Evolutionary conservation across 176 grass and related monocot species (phyloP).

Genomic region (Lolium rigidum): DNA sequence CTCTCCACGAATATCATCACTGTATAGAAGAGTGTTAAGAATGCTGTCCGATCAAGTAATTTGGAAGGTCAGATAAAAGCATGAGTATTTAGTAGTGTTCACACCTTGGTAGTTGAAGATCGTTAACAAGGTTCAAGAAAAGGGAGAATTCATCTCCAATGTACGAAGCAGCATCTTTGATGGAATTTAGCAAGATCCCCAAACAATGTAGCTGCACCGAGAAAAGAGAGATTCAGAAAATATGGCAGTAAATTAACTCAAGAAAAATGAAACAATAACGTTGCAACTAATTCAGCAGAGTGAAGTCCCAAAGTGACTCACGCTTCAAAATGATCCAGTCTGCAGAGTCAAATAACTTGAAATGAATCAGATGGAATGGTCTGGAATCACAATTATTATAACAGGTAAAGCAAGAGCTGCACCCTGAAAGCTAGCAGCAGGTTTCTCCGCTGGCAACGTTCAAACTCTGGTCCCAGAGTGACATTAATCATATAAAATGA

Average conservation of each 20-base stretch:
- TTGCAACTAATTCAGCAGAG: constrained; percentile 27
- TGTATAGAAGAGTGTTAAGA: constrained; percentile 58
- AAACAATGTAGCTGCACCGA: constrained; percentile 80
- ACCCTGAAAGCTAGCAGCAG: too few species aligned
- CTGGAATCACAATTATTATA: too few species aligned
- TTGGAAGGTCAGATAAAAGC: constrained; percentile 22
- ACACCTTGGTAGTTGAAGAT: constrained; percentile 87
- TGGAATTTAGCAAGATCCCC: constrained; percentile 68
- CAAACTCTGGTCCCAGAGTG: too few species aligned
- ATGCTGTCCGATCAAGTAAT: constrained; percentile 26
- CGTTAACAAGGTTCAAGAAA: constrained; percentile 76
- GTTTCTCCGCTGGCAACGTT: too few species aligned
- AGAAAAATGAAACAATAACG: constrained; percentile 20
- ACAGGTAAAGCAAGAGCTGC: too few species aligned
- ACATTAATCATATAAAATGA: too few species aligned
- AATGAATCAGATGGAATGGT: not conserved
- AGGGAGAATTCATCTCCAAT: constrained; percentile 70
- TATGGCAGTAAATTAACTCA: constrained; percentile 25
- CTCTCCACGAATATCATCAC: constrained; percentile 86
- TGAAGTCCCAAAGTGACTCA: constrained; percentile 38
- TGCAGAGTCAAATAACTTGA: constrained; percentile 36
- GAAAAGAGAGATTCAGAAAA: constrained; percentile 43
- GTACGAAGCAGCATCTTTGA: constrained; percentile 58
- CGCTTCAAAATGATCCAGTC: constrained; percentile 24
- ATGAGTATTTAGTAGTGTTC: constrained; percentile 32